Base-by-base conservation (phyloP, 2,329 filamentous ascomycete species). In the Fusarium aywerte region DNA sequence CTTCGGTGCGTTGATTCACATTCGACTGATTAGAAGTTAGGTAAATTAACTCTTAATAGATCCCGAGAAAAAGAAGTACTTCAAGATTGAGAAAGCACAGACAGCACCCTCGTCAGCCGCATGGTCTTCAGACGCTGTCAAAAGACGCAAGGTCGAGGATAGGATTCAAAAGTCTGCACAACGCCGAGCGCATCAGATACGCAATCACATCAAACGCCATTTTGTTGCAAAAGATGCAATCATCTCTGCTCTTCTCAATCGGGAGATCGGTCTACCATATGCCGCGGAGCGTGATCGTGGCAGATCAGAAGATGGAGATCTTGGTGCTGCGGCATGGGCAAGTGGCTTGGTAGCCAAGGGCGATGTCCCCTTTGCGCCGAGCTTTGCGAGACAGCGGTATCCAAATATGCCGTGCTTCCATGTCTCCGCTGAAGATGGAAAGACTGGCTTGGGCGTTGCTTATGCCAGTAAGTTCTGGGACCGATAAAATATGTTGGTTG, bases 1-100 rank as follows among this genome's bases (percentile, higher is more conserved):
- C 68, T 88, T 80, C 71, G 85, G 85, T 86, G 16, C 59, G 50
- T 21, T 40, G 7, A 12, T 33, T 7, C 6, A 2, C 11, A n/a
- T 29, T 25, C 3, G 3, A 15, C 9, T 15, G 32, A 36, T 13
- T n/a, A 23, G 16, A 36, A 8, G 7, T 16, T 8, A 3, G 13
- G 8, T 6, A 3, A 3, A 36, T 53, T 64, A 21, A 52, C 20
- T 16, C 2, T 13, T 2, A 2, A 15, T 9, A 88, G 87, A 89
- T 62, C 50, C 76, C 15, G 82, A 83, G 40, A 90, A 87, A 75
- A 84, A 83, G 35, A 89, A 87, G 66, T 92, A 91, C 72, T 92
- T 91, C 77, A 89, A 87, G 70, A 85, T 92, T 48, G 86, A 90
- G 73, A 84, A 82, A 43, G 81, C 85, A 36, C 81, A 84, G 54